Percentiles rank a stretch among this genome's conserved stretches.
Evolutionary conservation across 306 rosid species (phyloP).

Genomic region (Sicyos edulis): DNA sequence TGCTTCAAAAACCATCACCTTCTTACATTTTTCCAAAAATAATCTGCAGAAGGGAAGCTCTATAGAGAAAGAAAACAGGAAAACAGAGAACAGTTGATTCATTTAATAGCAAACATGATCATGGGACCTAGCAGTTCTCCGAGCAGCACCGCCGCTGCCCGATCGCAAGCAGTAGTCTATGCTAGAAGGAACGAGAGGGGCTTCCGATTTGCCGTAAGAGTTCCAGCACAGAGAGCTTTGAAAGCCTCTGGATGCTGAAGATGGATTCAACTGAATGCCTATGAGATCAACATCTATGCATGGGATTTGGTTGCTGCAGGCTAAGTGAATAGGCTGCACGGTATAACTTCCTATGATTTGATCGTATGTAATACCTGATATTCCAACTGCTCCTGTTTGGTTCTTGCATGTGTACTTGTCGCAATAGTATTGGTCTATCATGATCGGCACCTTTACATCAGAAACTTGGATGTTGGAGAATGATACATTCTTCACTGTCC

Average conservation of each 20-base stretch:
- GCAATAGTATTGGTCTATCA: conserved; percentile 84
- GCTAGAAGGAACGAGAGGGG: conserved; percentile 53
- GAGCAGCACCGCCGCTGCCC: conserved; percentile 42
- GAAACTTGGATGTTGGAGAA: conserved; percentile 66
- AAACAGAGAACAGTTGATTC: background rate
- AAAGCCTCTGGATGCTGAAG: conserved; percentile 25
- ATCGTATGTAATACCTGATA: conserved; percentile 54
- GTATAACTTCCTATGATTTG: conserved; percentile 53
- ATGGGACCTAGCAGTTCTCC: conserved; percentile 55
- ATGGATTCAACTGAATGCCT: conserved; percentile 62
- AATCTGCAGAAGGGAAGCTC: conserved; percentile 55
- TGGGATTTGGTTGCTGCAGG: conserved; percentile 69
- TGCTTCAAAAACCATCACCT: conserved; percentile 43
- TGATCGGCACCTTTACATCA: conserved; percentile 60
- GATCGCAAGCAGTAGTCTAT: conserved; percentile 71
- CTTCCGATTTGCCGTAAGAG: conserved; percentile 69
- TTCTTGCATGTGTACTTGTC: conserved; percentile 75
- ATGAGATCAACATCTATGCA: conserved; percentile 67
- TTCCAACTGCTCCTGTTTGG: conserved; percentile 52
- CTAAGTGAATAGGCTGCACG: conserved; percentile 57
- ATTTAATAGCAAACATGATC: conserved; percentile 39
- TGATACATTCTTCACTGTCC: conserved; percentile 79
- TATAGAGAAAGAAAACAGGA: background rate
- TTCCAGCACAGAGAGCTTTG: conserved; percentile 55
- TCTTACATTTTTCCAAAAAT: conserved; percentile 33